Evolutionary conservation across 1,284 basidiomycete species (phyloP).

Genomic region (Ceratobasidium sp.): DNA sequence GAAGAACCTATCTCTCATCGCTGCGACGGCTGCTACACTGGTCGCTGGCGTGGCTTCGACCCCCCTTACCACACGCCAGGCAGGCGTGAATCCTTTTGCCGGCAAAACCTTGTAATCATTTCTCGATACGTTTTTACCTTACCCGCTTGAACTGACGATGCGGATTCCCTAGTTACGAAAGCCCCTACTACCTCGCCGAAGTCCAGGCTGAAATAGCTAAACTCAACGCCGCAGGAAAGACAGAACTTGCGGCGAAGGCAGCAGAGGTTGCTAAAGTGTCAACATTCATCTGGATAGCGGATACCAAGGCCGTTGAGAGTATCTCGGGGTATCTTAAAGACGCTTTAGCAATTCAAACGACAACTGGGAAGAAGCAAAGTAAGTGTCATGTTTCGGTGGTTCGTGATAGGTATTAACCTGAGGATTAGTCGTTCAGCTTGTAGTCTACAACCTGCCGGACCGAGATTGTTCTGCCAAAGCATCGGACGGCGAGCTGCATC

Average conservation of each 20-base stretch:
- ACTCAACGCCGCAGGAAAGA: constrained; percentile 39
- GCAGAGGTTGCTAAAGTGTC: constrained; percentile 46
- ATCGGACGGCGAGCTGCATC: constrained; percentile 43
- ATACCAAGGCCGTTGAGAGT: constrained; percentile 28
- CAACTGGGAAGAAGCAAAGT: constrained; percentile 44
- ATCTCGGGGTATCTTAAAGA: constrained; percentile 44
- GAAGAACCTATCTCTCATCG: constrained; percentile 31
- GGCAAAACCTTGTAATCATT: constrained; percentile 38
- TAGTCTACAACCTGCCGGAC: constrained; percentile 48
- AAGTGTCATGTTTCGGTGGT: neutral
- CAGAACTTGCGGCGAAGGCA: constrained; percentile 43
- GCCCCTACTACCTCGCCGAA: constrained; percentile 26
- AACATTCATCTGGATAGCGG: constrained; percentile 46
- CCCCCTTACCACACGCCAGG: constrained; percentile 16
- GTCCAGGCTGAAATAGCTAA: constrained; percentile 38
- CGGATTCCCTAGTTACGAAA: neutral
- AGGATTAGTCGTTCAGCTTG: constrained; percentile 44
- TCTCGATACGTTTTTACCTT: neutral
- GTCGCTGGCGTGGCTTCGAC: constrained; percentile 30
- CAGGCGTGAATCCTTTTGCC: constrained; percentile 26
- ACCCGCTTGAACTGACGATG: neutral
- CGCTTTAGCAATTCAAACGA: constrained; percentile 35
- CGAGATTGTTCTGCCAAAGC: constrained; percentile 49
- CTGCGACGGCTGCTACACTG: constrained; percentile 30
- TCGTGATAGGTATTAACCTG: neutral